Percentiles rank a stretch among this genome's conserved stretches.
These are phyloP conservation scores for Solioccasus polychromus DNA, from an alignment of 768 basidiomycete species.

Conservation along the genomic window DNA sequence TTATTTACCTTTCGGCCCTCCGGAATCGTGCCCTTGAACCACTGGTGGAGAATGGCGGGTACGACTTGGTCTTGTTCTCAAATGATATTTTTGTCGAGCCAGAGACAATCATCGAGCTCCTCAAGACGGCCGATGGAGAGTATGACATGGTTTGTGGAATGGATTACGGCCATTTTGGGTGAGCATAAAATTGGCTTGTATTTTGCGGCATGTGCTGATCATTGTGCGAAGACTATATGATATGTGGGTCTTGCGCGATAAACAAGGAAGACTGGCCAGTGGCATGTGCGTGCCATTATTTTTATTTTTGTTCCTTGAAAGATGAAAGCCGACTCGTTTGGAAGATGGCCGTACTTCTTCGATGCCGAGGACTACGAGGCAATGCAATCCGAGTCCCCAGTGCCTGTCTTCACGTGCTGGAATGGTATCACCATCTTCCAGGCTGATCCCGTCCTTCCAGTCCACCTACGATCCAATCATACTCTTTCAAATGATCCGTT, in stretches of 20 bases:
- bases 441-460: slow-evolving; percentile 41
- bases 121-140: slow-evolving; percentile 36
- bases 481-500: slow-evolving; percentile 36
- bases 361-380: slow-evolving; percentile 35
- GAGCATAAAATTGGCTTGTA: slow-evolving; percentile 11
- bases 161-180: slow-evolving; percentile 37
- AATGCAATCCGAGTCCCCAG: slow-evolving; percentile 37
- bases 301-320: too few species aligned
- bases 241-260: slow-evolving; percentile 23
- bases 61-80: slow-evolving; percentile 39
- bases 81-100: slow-evolving; percentile 43
- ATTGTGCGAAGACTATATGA: slow-evolving; percentile 17
- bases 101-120: slow-evolving; percentile 38
- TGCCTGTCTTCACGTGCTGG: slow-evolving; percentile 45
- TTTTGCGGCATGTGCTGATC: background rate
- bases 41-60: slow-evolving; percentile 33
- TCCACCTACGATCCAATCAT: slow-evolving; percentile 35
- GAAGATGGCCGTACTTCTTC: slow-evolving; percentile 41
- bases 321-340: too few species aligned
- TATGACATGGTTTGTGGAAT: slow-evolving; percentile 45
- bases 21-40: slow-evolving; percentile 44
- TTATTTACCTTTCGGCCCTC: slow-evolving; percentile 18
- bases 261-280: slow-evolving; percentile 13
- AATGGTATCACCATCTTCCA: slow-evolving; percentile 42
- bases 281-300: slow-evolving; percentile 5